A percentile compares a stretch with the other conserved stretches of the same genome.
Conservation (phyloP, 2,329 filamentous ascomycete species). For the Claviceps sp. region DNA sequence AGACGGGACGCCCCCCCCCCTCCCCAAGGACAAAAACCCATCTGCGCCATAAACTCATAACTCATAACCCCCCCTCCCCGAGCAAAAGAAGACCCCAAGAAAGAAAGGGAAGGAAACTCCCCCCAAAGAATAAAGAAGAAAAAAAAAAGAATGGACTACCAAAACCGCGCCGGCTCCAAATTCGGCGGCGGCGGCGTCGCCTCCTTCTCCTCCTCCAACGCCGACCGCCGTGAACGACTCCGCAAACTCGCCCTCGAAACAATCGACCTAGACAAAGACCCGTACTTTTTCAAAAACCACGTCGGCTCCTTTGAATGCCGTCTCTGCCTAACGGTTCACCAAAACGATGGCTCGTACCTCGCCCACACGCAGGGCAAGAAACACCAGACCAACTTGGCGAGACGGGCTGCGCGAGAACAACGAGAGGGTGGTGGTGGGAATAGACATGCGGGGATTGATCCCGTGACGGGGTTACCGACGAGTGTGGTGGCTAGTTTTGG, state of each 20-base stretch:
- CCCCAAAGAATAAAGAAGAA: background rate
- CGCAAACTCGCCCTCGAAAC: constrained; percentile 97
- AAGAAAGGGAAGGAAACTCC: background rate
- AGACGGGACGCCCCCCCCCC: too few relatives aligned
- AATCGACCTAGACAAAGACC: constrained; percentile 98
- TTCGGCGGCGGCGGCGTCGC: constrained; percentile 96
- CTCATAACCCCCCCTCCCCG: background rate
- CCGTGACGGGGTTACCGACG: constrained; percentile 55
- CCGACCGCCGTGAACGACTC: constrained; percentile 90
- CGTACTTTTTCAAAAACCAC: constrained; percentile 99
- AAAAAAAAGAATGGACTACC: constrained; percentile 45
- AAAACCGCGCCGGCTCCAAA: constrained; percentile 94
- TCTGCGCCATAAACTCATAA: background rate
- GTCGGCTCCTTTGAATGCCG: constrained; percentile 96
- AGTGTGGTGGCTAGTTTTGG: constrained; percentile 62
- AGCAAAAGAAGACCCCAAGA: background rate
- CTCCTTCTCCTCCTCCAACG: constrained; percentile 84
- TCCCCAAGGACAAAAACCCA: too few relatives aligned
- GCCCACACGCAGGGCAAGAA: constrained; percentile 97
- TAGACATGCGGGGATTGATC: constrained; percentile 40
- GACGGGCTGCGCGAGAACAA: constrained; percentile 88
- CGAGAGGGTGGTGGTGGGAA: constrained; percentile 53
- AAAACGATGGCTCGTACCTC: constrained; percentile 97
- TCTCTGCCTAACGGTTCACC: constrained; percentile 91
- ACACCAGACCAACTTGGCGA: constrained; percentile 95